A percentile compares a stretch with the other conserved stretches of the same genome.
Evolutionary conservation across 2,329 filamentous ascomycete species (phyloP).

Genomic region (Ophiostoma tasmaniense): DNA sequence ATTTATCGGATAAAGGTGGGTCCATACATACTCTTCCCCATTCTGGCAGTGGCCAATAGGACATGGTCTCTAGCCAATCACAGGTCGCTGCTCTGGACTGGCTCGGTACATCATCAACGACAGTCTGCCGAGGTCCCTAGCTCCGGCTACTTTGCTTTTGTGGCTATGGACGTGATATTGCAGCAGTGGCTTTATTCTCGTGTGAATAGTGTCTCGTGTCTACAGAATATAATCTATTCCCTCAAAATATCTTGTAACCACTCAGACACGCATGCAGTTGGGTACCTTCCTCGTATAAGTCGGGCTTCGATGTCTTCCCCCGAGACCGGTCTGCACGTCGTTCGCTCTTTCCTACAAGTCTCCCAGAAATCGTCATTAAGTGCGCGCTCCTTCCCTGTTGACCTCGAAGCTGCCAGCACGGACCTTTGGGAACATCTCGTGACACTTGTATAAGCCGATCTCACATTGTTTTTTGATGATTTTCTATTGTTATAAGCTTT

Average conservation of each 20-base stretch:
- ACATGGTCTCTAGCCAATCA: background rate
- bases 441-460: background rate
- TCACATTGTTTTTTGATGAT: too few species aligned
- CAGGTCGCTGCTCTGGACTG: too few species aligned
- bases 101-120: conserved; percentile 5
- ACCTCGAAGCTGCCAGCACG: background rate
- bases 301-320: background rate
- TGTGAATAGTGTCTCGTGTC: too few species aligned
- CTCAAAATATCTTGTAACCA: too few species aligned
- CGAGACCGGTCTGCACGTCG: background rate
- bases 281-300: background rate
- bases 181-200: too few species aligned
- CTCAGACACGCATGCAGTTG: too few species aligned
- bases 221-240: too few species aligned
- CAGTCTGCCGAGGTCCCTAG: conserved; percentile 13
- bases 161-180: too few species aligned
- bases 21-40: too few species aligned
- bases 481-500: background rate
- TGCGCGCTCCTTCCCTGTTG: background rate
- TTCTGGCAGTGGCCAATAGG: too few species aligned
- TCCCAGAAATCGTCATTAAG: background rate
- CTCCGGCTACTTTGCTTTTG: background rate
- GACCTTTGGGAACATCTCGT: background rate
- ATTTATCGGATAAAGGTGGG: background rate
- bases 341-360: background rate